Percentiles rank a stretch among this genome's conserved stretches.
phyloP scores from a whole-genome alignment of 257 asterid species.

The Solanum bukasovii region DNA sequence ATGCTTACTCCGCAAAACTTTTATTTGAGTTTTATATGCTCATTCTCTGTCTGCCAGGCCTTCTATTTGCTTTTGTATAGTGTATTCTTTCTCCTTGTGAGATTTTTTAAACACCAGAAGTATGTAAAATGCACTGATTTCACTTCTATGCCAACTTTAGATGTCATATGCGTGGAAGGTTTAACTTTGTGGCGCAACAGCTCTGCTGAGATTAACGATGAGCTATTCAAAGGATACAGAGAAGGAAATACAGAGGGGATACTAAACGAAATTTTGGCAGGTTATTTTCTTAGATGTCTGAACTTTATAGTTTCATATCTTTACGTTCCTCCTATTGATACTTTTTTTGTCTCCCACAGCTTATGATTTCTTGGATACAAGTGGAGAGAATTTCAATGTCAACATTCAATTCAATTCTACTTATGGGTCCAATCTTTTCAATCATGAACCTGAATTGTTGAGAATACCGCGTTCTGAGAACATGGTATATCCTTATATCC shows the following conservation, averaged over 20 bases:
- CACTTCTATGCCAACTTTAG: neutral
- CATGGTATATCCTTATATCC: constrained; percentile 17
- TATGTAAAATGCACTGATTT: neutral
- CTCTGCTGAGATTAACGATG: constrained; percentile 17
- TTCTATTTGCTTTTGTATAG: neutral
- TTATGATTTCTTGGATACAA: constrained; percentile 25
- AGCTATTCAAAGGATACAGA: constrained; percentile 21
- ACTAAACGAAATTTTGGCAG: constrained; percentile 23
- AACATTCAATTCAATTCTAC: constrained; percentile 24
- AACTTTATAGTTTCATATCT: neutral
- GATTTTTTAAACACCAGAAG: neutral
- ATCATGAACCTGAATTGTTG: neutral
- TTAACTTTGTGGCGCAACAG: constrained; percentile 23
- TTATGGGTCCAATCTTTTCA: neutral
- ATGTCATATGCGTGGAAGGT: constrained; percentile 18
- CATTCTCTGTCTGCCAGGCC: neutral
- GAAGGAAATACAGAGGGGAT: constrained; percentile 15
- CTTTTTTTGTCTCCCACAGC: constrained; percentile 5
- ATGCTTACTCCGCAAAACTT: neutral
- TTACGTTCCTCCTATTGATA: neutral
- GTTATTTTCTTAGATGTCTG: neutral
- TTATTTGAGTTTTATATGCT: neutral
- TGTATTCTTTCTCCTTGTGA: neutral
- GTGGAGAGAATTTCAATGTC: constrained; percentile 13
- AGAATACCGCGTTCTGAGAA: constrained; percentile 16